phyloP scores from a whole-genome alignment of 129 eudicot species.

The Smallanthus sonchifolius region DNA sequence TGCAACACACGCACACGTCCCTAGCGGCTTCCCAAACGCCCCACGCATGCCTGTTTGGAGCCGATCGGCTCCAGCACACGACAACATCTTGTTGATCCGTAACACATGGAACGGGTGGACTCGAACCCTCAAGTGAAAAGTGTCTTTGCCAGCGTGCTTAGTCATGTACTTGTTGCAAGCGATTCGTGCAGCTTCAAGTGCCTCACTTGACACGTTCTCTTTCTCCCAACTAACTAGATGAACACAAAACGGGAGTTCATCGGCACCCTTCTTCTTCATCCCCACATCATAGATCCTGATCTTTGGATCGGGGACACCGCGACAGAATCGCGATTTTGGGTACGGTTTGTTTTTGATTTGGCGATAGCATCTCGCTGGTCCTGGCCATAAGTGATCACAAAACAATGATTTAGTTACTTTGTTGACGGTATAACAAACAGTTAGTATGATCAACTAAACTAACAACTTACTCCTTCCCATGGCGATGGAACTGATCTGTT shows the following conservation, averaged over 20 bases:
- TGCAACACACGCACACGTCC: slow-evolving; percentile 51
- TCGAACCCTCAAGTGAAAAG: slow-evolving; percentile 51
- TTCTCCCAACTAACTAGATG: slow-evolving; percentile 58
- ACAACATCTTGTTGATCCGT: slow-evolving; percentile 54
- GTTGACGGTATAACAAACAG: neutral
- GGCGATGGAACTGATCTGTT: neutral
- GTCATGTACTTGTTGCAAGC: slow-evolving; percentile 66
- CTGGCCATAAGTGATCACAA: neutral
- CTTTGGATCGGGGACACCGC: slow-evolving; percentile 60
- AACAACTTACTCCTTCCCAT: slow-evolving; percentile 21
- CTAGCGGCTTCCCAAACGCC: slow-evolving; percentile 59
- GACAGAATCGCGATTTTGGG: slow-evolving; percentile 49
- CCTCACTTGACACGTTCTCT: slow-evolving; percentile 64
- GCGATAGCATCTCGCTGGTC: slow-evolving; percentile 58
- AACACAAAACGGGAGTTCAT: slow-evolving; percentile 53
- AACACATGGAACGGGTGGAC: slow-evolving; percentile 63
- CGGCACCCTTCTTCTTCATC: slow-evolving; percentile 40
- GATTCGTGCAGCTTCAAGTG: slow-evolving; percentile 52
- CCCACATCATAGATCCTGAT: slow-evolving; percentile 50
- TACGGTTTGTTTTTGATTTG: slow-evolving; percentile 55
- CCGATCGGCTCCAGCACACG: slow-evolving; percentile 66
- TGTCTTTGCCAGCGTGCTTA: slow-evolving; percentile 51
- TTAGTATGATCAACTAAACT: neutral
- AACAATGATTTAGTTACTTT: neutral
- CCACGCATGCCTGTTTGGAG: slow-evolving; percentile 67